A percentile compares a stretch with the other conserved stretches of the same genome.
These are phyloP conservation scores for Aegilops longissima DNA, from an alignment of 176 grass and related monocot species.

Conservation along the genomic window DNA sequence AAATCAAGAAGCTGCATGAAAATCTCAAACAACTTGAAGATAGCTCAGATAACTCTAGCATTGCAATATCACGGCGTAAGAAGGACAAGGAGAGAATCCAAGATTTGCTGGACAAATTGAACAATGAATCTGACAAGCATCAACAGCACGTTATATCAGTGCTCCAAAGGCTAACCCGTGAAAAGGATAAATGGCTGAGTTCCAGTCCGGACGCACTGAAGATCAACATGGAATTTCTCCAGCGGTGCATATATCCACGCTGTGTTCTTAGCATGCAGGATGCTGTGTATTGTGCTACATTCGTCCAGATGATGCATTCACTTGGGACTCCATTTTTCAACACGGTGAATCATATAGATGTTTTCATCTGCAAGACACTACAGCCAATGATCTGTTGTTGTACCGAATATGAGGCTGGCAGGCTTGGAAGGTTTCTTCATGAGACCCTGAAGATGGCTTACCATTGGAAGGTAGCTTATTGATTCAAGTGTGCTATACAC, in stretches of 20 bases:
- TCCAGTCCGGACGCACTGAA: slow-evolving; percentile 86
- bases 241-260: slow-evolving; percentile 94
- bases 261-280: slow-evolving; percentile 84
- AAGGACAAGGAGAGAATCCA: slow-evolving; percentile 99
- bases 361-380: slow-evolving; percentile 89
- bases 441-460: slow-evolving; percentile 98
- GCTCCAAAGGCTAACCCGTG: slow-evolving; percentile 64
- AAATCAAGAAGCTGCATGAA: slow-evolving; percentile 86
- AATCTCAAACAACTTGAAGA: slow-evolving; percentile 97
- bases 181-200: slow-evolving; percentile 96
- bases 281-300: slow-evolving; percentile 93
- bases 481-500: slow-evolving; percentile 1
- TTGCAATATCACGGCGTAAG: slow-evolving; percentile 91
- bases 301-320: slow-evolving; percentile 87
- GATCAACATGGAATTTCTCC: slow-evolving; percentile 96
- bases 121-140: slow-evolving; percentile 79
- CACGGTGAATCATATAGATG: slow-evolving; percentile 92
- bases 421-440: slow-evolving; percentile 91
- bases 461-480: slow-evolving; percentile 87
- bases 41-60: slow-evolving; percentile 90
- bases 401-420: slow-evolving; percentile 93
- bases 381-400: slow-evolving; percentile 99
- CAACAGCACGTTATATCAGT: slow-evolving; percentile 80
- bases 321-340: slow-evolving; percentile 92
- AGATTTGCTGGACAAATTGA: slow-evolving; percentile 90